Conservation (phyloP, 352 stramenopile species). For the Plasmopara viticola region DNA sequence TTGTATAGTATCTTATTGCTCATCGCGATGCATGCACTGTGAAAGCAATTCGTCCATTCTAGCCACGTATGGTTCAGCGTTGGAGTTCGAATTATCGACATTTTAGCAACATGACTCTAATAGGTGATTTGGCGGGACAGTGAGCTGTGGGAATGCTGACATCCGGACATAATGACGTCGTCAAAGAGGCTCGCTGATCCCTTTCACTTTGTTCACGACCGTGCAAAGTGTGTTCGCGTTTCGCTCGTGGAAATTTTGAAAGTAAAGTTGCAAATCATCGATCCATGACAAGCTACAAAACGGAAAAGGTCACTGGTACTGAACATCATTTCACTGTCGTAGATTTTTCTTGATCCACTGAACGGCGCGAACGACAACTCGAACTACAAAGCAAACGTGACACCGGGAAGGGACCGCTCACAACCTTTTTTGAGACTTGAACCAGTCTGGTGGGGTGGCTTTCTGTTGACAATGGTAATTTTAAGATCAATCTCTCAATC, state of each 20-base stretch:
- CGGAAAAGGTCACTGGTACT: neutral
- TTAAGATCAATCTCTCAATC: slow-evolving; percentile 15
- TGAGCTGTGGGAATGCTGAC: too few relatives aligned
- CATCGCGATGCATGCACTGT: too few relatives aligned
- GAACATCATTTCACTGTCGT: slow-evolving; percentile 6
- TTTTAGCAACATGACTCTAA: too few relatives aligned
- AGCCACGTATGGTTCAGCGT: too few relatives aligned
- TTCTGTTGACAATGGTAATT: slow-evolving; percentile 22
- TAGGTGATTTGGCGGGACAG: too few relatives aligned
- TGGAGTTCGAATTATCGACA: too few relatives aligned
- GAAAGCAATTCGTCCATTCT: too few relatives aligned
- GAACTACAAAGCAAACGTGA: slow-evolving; percentile 1
- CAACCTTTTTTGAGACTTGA: neutral
- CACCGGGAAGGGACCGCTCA: slow-evolving; percentile 4
- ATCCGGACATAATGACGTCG: too few relatives aligned
- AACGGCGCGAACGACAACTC: neutral
- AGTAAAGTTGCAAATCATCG: slow-evolving; percentile 24
- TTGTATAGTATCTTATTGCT: too few relatives aligned
- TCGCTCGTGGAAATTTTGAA: too few relatives aligned
- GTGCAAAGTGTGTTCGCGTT: slow-evolving; percentile 8
- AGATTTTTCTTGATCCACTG: slow-evolving; percentile 21
- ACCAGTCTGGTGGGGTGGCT: slow-evolving; percentile 26
- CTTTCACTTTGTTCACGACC: slow-evolving; percentile 32
- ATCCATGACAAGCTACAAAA: neutral
- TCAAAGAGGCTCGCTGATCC: slow-evolving; percentile 46